Evolutionary conservation across 352 stramenopile species (phyloP).

Genomic region (Phytophthora ramorum): DNA sequence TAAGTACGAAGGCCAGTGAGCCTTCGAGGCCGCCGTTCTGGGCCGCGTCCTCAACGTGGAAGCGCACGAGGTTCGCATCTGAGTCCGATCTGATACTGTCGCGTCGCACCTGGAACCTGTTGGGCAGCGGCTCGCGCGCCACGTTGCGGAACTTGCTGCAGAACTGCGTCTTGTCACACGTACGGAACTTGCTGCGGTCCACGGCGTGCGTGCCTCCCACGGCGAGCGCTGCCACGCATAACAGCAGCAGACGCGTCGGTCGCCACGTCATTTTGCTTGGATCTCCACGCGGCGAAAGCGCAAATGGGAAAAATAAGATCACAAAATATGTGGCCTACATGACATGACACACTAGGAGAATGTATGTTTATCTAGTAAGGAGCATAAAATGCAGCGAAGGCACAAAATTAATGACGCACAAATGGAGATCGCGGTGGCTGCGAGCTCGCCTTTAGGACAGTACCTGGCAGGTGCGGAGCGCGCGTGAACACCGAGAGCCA

Average conservation of each 20-base stretch:
- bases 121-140: slow-evolving; percentile 20
- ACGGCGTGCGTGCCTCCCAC: slow-evolving; percentile 69
- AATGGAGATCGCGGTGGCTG: slow-evolving; percentile 58
- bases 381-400: background rate
- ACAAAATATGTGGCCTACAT: slow-evolving; percentile 1
- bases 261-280: slow-evolving; percentile 22
- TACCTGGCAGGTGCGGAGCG: slow-evolving; percentile 56
- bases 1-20: slow-evolving; percentile 62
- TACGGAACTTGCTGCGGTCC: slow-evolving; percentile 98
- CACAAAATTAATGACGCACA: background rate
- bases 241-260: slow-evolving; percentile 16
- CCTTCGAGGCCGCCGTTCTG: slow-evolving; percentile 44
- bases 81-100: slow-evolving; percentile 36
- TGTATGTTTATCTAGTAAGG: background rate
- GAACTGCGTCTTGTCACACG: slow-evolving; percentile 98
- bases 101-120: slow-evolving; percentile 42
- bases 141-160: slow-evolving; percentile 84
- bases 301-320: slow-evolving; percentile 7
- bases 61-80: slow-evolving; percentile 47
- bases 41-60: slow-evolving; percentile 47
- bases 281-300: slow-evolving; percentile 24
- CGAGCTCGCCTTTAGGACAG: slow-evolving; percentile 58
- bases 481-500: background rate
- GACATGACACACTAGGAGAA: background rate
- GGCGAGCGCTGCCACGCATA: slow-evolving; percentile 6